A percentile compares a stretch with the other conserved stretches of the same genome.
phyloP scores from a whole-genome alignment of 768 basidiomycete genomes.

The Ramaria sp. region DNA sequence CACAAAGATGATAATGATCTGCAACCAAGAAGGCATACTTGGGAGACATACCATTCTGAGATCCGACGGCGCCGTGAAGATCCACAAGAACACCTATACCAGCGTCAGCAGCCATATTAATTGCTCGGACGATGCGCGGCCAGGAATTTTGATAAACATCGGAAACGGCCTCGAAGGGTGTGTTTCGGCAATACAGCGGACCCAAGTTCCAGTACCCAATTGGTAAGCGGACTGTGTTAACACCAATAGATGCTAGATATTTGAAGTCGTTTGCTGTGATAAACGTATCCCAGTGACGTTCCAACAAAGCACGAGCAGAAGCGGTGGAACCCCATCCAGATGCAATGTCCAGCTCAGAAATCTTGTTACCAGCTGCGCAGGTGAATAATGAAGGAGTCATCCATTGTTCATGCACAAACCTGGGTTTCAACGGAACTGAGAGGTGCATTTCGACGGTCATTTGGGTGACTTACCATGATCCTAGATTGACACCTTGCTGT shows the following conservation, averaged over 20 bases:
- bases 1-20: background rate
- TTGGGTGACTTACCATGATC: slow-evolving; percentile 36
- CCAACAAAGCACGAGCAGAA: slow-evolving; percentile 38
- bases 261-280: slow-evolving; percentile 54
- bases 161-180: slow-evolving; percentile 29
- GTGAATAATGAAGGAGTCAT: slow-evolving; percentile 58
- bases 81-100: slow-evolving; percentile 43
- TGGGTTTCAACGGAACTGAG: slow-evolving; percentile 15
- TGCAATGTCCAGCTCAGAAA: slow-evolving; percentile 57
- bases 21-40: too few relatives aligned
- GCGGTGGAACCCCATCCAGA: slow-evolving; percentile 41
- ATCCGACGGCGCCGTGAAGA: slow-evolving; percentile 42
- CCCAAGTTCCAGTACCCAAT: slow-evolving; percentile 43
- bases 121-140: slow-evolving; percentile 30
- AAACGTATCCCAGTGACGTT: slow-evolving; percentile 69
- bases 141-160: slow-evolving; percentile 36
- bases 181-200: slow-evolving; percentile 23
- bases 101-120: slow-evolving; percentile 28
- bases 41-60: slow-evolving; percentile 26
- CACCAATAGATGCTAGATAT: slow-evolving; percentile 44
- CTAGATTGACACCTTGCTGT: slow-evolving; percentile 54
- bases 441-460: background rate
- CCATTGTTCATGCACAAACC: slow-evolving; percentile 69
- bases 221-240: slow-evolving; percentile 50
- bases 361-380: slow-evolving; percentile 39